Conservation (phyloP, 441 rosid genomes). For the Populus hybrid region DNA sequence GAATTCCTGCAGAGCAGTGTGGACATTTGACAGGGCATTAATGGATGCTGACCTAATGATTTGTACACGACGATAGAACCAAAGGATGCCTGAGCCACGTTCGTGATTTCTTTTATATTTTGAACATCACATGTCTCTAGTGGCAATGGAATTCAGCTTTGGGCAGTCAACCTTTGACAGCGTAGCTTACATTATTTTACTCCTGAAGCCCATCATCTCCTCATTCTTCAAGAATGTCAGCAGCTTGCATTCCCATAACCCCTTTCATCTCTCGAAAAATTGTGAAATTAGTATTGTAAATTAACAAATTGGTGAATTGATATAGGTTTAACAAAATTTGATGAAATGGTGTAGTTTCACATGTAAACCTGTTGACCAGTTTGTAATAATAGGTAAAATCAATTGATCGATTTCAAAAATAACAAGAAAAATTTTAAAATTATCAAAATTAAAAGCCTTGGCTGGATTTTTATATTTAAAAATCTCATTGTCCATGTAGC, state of each 20-base stretch:
- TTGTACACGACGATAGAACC: not conserved
- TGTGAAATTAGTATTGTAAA: too few species aligned
- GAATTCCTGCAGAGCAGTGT: not conserved
- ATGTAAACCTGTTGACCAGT: too few species aligned
- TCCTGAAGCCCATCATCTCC: not conserved
- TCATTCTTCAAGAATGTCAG: not conserved
- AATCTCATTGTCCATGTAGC: too few species aligned
- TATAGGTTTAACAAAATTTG: too few species aligned
- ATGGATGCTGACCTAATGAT: not conserved
- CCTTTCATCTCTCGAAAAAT: not conserved
- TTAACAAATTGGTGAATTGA: too few species aligned
- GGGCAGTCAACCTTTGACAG: not conserved
- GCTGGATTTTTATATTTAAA: too few species aligned
- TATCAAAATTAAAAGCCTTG: rapidly evolving
- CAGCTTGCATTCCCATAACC: not conserved
- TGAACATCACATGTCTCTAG: not conserved
- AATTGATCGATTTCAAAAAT: rapidly evolving
- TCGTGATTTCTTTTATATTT: not conserved
- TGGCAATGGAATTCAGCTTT: not conserved
- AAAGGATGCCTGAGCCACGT: not conserved
- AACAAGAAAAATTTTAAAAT: rapidly evolving
- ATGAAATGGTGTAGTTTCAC: too few species aligned
- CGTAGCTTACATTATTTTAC: not conserved
- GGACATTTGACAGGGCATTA: not conserved
- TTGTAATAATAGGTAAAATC: rapidly evolving